Base-by-base conservation (phyloP, 495 filamentous ascomycete genomes). In the Penicillium canariense region DNA sequence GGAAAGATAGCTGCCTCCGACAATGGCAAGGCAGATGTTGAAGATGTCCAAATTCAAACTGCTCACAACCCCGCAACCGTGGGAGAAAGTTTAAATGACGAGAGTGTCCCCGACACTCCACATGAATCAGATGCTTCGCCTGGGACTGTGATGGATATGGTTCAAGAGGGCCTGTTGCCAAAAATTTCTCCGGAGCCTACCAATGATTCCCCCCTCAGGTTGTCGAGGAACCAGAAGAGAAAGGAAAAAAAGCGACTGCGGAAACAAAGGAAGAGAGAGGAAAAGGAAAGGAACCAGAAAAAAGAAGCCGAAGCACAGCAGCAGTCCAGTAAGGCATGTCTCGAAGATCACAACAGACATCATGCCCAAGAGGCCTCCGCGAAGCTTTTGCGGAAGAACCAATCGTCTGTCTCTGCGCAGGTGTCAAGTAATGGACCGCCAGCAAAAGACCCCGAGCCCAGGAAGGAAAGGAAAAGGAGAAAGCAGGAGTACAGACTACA, bases 401-500 rank as follows among this genome's bases (percentile, higher is more conserved):
- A 25, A 25, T n/a, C 5, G 3, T 11, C 12, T 11, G 9, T 14
- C 25, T n/a, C 7, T 17, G 4, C 15, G 10, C 27, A 15, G 7
- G 18, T 11, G 25, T 18, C n/a, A n/a, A n/a, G n/a, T n/a, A n/a
- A n/a, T 0, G 17, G 30, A 46, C 25, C n/a, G 17, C 25, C 1
- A 10, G 26, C 8, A 18, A 30, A 15, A 28, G 17, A 46, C 23
- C 43, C 43, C n/a, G 43, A 46, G 10, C 43, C 43, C 6, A 30
- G 43, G 43, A 46, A 46, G 30, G 43, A 46, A 31, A 55, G 46
- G n/a, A 62, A 68, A 23, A 27, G 56, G 20, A 63, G 48, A 14
- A 63, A 60, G 43, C 55, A 46, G 32, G 63, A 66, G 45, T 49
- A 46, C 25, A 46, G 18, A 31, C 43, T 14, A 28, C 25, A 46